A percentile compares a stretch with the other conserved stretches of the same genome.
phyloP scores from a whole-genome alignment of 1,284 basidiomycete genomes.

The Flammula alnicola region DNA sequence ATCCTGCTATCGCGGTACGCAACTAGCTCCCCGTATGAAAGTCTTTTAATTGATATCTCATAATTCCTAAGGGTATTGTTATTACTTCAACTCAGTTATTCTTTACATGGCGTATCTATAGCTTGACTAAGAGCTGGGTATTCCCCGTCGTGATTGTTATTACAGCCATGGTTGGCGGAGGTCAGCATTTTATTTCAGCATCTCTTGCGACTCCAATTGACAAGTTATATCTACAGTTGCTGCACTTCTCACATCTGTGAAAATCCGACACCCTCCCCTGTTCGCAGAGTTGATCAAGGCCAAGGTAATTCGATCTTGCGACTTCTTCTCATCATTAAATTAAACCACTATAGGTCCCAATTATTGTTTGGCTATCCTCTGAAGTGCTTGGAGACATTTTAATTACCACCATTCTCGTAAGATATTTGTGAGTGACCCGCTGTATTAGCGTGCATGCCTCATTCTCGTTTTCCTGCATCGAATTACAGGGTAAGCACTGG shows the following conservation, averaged over 20 bases:
- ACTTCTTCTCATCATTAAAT: background rate
- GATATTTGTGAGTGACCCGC: slow-evolving; percentile 35
- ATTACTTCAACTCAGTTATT: slow-evolving; percentile 39
- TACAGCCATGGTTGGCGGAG: slow-evolving; percentile 21
- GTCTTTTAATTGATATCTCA: no score
- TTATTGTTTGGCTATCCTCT: slow-evolving; percentile 34
- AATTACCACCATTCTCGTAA: slow-evolving; percentile 40
- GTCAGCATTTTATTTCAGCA: slow-evolving; percentile 7
- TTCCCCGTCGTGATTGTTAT: slow-evolving; percentile 24
- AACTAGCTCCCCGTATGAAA: background rate
- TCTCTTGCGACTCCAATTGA: background rate
- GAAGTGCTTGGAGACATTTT: slow-evolving; percentile 39
- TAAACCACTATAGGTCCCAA: slow-evolving; percentile 22
- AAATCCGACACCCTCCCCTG: slow-evolving; percentile 23
- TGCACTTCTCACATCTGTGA: slow-evolving; percentile 24
- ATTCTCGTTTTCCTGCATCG: no score
- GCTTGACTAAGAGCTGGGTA: slow-evolving; percentile 31
- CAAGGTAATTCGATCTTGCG: slow-evolving; percentile 19
- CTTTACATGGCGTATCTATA: slow-evolving; percentile 40
- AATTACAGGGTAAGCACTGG: no score
- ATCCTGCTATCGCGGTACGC: slow-evolving; percentile 28
- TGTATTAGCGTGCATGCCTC: no score
- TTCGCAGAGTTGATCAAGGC: slow-evolving; percentile 26
- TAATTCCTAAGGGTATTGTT: slow-evolving; percentile 32
- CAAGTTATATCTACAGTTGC: slow-evolving; percentile 12